Evolutionary conservation across 176 grass and related monocot genomes (phyloP), one percentile per base, ranked within the genome.

Genomic region (Rhynchospora tenuis): DNA sequence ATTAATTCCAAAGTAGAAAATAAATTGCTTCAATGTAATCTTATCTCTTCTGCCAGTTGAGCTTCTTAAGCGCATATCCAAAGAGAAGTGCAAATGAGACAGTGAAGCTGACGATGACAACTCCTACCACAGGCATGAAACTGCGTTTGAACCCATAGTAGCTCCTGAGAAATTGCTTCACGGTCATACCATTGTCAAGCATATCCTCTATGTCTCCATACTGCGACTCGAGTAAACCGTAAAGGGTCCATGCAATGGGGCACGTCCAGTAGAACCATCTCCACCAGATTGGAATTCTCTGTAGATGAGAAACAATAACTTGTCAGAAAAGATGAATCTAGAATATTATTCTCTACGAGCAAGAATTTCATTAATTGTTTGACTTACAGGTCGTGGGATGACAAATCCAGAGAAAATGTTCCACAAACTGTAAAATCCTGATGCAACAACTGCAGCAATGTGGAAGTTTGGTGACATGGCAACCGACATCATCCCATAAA

Each of bases 1-100:
- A 64, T 64, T 64, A 31, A 27, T 31, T 31, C 29, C 26, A 29
- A 64, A 13, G 10, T 64, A 64, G 5, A 14, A 64, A 6, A 31
- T 11, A 64, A 64, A 12, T 26, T 23, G 33, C 33, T 26, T 28
- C 26, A 29, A 14, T 22, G 15, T 27, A 66, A 66, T 17, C 27
- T 86, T 63, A 97, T 84, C 94, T 97, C 81, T 75, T 97, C 76
- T 97, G 91, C 83, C 90, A 97, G 86, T 97, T 97, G 51, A 93
- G 87, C 45, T 89, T 60, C 85, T 91, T 97, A 15, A 93, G 85
- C 1, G 91, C 89, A 19, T 93, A 70, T 0, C 85, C 94, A 13
- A 93, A 97, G 8, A 93, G 89, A 64, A 93, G 84, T 11, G 94
- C 91, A 79, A 97, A 97, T 9, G 92, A 51, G 7, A 91, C 16